Evolutionary conservation across 352 stramenopile genomes (phyloP).

Genomic region (Pythium dissimile): DNA sequence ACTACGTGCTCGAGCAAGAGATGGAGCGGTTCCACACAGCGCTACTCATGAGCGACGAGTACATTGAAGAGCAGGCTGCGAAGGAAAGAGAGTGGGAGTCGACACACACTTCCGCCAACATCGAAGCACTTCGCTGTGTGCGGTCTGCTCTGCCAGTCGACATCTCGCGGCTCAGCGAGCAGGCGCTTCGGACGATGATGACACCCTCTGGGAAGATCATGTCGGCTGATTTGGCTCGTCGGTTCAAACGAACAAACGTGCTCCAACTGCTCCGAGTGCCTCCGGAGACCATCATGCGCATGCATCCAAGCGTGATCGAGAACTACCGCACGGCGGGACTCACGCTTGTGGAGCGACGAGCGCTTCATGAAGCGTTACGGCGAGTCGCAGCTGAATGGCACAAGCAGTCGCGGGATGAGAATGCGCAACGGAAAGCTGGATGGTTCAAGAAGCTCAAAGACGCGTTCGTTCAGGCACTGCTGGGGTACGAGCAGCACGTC

Average conservation of each 20-base stretch:
- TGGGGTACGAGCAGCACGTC: conserved; percentile 11
- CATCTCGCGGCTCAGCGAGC: conserved; percentile 75
- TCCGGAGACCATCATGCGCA: conserved; percentile 67
- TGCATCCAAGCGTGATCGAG: conserved; percentile 82
- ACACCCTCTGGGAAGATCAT: conserved; percentile 68
- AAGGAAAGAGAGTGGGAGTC: conserved; percentile 77
- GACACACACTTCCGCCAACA: conserved; percentile 45
- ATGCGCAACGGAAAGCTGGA: conserved; percentile 70
- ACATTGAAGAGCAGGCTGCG: conserved; percentile 70
- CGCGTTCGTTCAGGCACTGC: conserved; percentile 30
- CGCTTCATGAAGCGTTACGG: conserved; percentile 73
- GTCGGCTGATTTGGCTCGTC: conserved; percentile 60
- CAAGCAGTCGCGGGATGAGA: conserved; percentile 75
- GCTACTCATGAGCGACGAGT: conserved; percentile 88
- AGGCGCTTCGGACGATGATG: conserved; percentile 42
- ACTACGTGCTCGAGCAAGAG: conserved; percentile 86
- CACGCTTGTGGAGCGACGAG: conserved; percentile 82
- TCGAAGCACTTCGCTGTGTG: conserved; percentile 46
- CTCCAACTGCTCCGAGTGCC: conserved; percentile 75
- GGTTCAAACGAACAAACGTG: conserved; percentile 89
- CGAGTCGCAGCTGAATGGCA: conserved; percentile 60
- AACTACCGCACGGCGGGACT: conserved; percentile 57
- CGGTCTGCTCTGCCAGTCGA: conserved; percentile 80
- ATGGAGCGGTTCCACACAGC: conserved; percentile 91
- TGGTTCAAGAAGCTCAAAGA: conserved; percentile 85